A percentile compares a stretch with the other conserved stretches of the same genome.
Conservation (phyloP, 148 eudicot genomes). For the Dysphania ambrosioides region DNA sequence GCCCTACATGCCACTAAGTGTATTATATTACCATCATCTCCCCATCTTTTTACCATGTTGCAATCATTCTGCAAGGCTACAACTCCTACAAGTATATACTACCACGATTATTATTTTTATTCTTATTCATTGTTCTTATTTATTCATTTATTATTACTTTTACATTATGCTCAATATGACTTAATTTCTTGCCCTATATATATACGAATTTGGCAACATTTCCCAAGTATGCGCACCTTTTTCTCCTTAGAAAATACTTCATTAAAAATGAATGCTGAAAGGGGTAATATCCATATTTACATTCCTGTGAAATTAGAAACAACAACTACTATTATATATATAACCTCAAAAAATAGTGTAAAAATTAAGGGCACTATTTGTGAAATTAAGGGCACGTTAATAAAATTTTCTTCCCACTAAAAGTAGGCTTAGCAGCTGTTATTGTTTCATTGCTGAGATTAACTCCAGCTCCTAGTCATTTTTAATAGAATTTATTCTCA, state of each 20-base stretch:
- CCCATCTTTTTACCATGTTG: no score
- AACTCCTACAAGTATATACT: no score
- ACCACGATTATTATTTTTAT: no score
- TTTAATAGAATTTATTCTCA: conserved; percentile 55
- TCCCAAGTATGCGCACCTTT: background rate
- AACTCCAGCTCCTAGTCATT: conserved; percentile 39
- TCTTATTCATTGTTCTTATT: no score
- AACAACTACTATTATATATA: no score
- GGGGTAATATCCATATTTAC: background rate
- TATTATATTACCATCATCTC: no score
- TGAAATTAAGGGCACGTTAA: conserved; percentile 30
- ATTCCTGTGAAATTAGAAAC: background rate
- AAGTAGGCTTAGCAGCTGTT: conserved; percentile 58
- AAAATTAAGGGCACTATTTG: background rate
- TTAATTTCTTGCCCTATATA: background rate
- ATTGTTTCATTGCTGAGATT: conserved; percentile 57
- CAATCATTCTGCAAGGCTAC: no score
- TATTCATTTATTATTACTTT: no score
- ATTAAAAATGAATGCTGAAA: background rate
- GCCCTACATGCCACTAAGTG: no score
- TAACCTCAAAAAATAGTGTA: background rate
- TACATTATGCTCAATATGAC: no score
- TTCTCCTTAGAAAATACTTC: background rate
- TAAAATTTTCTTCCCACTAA: conserved; percentile 46
- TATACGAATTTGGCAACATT: background rate